These are phyloP conservation scores for Trichoderma afroharzianum DNA, from an alignment of 2,329 filamentous ascomycete species.

Conservation along the genomic window DNA sequence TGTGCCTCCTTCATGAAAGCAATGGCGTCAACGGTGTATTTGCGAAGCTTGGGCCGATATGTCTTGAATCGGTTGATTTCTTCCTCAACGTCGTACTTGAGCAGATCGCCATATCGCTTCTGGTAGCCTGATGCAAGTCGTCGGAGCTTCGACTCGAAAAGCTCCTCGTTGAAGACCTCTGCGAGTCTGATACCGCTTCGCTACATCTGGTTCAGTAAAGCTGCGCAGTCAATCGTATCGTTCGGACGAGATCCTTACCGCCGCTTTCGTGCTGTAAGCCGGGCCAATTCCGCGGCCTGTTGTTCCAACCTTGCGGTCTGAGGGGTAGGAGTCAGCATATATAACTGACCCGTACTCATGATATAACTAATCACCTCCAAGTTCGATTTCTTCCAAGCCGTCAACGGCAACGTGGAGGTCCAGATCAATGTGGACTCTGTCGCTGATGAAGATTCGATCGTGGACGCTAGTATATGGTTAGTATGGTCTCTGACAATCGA, in stretches of 20 bases:
- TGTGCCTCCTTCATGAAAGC: conserved; percentile 61
- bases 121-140: conserved; percentile 56
- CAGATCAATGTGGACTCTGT: conserved; percentile 61
- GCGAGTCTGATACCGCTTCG: conserved; percentile 64
- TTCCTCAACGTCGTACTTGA: conserved; percentile 64
- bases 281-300: conserved; percentile 40
- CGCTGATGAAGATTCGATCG: conserved; percentile 58
- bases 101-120: conserved; percentile 65
- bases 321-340: neutral
- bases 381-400: conserved; percentile 59
- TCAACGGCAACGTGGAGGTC: conserved; percentile 66
- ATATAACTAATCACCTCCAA: conserved; percentile 32
- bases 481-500: conserved; percentile 31
- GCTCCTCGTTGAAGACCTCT: conserved; percentile 63
- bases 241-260: conserved; percentile 14
- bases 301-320: conserved; percentile 33
- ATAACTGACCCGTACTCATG: neutral
- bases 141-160: conserved; percentile 65
- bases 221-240: neutral
- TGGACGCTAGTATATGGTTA: conserved; percentile 26
- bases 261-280: conserved; percentile 31
- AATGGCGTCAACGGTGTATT: conserved; percentile 64
- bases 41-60: conserved; percentile 54
- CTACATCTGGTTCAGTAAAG: conserved; percentile 29
- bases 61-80: conserved; percentile 61